These are phyloP conservation scores for Beauveria scarabaeidicola DNA, from an alignment of 2,329 filamentous ascomycete genomes.

Conservation along the genomic window DNA sequence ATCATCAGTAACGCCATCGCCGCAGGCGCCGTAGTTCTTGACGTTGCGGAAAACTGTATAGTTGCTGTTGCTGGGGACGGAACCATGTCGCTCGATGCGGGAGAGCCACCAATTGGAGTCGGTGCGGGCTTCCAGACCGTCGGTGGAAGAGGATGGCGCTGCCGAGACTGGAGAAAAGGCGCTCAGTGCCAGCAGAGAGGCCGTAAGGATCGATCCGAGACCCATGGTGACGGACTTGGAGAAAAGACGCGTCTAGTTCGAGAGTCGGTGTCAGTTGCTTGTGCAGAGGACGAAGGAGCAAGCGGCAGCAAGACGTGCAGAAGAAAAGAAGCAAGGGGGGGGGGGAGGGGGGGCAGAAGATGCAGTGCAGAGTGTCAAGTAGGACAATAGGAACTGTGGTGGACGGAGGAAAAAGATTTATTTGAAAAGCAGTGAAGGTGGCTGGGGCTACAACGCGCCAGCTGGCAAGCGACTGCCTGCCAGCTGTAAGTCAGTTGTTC, in stretches of 20 bases:
- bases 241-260: neutral
- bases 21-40: slow-evolving; percentile 64
- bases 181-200: slow-evolving; percentile 11
- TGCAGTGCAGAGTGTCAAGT: neutral
- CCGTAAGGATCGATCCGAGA: slow-evolving; percentile 10
- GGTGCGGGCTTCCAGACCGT: slow-evolving; percentile 16
- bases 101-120: slow-evolving; percentile 61
- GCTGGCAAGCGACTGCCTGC: neutral
- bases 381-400: slow-evolving; percentile 6
- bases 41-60: slow-evolving; percentile 75
- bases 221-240: slow-evolving; percentile 6
- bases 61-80: slow-evolving; percentile 42
- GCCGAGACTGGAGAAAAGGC: slow-evolving; percentile 10
- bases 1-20: slow-evolving; percentile 66
- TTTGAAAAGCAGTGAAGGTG: slow-evolving; percentile 3
- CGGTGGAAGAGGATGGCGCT: slow-evolving; percentile 6
- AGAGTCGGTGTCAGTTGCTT: neutral
- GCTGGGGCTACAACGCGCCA: neutral
- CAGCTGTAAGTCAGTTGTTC: neutral
- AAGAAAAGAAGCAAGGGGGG: neutral
- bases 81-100: slow-evolving; percentile 59
- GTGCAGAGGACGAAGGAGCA: neutral
- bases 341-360: neutral
- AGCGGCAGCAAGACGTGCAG: neutral
- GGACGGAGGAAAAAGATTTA: neutral